phyloP scores from a whole-genome alignment of 768 basidiomycete genomes.

The Rhodosporidiobolus odoratus region DNA sequence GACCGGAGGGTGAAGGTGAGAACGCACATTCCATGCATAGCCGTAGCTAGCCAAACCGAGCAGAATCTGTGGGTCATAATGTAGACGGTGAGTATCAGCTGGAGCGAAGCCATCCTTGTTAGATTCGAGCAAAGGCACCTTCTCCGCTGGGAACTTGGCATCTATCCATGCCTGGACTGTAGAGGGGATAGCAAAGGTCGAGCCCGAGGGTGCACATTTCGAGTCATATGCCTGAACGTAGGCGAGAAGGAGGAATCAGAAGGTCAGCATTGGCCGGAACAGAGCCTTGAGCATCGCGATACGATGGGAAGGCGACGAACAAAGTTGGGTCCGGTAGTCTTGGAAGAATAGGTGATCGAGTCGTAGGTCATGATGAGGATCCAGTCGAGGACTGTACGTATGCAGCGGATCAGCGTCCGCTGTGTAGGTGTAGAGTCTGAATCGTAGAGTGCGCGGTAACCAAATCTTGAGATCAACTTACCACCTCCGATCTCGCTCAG shows the following conservation, averaged over 20 bases:
- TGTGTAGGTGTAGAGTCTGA: too few species aligned
- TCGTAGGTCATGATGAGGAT: conserved; percentile 33
- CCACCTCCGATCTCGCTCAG: conserved; percentile 15
- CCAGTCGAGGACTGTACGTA: conserved; percentile 10
- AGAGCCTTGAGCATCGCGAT: too few species aligned
- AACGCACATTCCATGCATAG: conserved; percentile 17
- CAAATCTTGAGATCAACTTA: too few species aligned
- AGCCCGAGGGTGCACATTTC: neutral
- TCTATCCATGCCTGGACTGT: conserved; percentile 16
- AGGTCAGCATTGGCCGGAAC: too few species aligned
- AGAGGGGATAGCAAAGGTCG: neutral
- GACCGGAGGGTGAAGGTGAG: neutral
- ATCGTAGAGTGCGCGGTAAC: too few species aligned
- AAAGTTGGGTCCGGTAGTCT: conserved; percentile 20
- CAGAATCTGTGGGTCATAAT: neutral
- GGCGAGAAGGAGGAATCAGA: neutral
- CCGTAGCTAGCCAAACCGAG: conserved; percentile 16
- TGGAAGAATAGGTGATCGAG: neutral
- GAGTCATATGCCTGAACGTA: neutral
- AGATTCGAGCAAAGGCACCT: neutral
- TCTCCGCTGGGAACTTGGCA: conserved; percentile 27
- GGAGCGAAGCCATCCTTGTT: neutral
- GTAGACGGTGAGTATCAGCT: too few species aligned
- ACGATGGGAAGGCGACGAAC: neutral
- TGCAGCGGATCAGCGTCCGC: neutral